A percentile compares a stretch with the other conserved stretches of the same genome.
These are phyloP conservation scores for Penicillium subrubescens DNA, from an alignment of 495 filamentous ascomycete genomes.

Conservation along the genomic window DNA sequence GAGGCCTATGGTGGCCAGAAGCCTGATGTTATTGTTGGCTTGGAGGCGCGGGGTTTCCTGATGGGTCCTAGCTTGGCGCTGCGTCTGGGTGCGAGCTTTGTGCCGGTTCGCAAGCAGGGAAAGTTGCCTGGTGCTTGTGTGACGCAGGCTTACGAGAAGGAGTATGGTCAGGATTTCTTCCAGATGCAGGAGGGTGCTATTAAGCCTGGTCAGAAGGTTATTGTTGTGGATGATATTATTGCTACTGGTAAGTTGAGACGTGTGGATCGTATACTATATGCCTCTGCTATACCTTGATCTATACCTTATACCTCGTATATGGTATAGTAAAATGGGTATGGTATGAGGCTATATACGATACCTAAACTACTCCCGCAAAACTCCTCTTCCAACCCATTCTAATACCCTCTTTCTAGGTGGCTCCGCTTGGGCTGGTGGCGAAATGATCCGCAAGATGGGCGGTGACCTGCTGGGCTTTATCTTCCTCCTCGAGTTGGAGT, in stretches of 20 bases:
- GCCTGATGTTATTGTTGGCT: conserved; percentile 88
- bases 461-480: conserved; percentile 85
- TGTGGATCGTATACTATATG: background rate
- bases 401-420: conserved; percentile 62
- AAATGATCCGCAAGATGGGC: conserved; percentile 81
- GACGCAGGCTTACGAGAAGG: conserved; percentile 85
- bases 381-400: background rate
- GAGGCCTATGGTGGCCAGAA: conserved; percentile 53
- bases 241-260: conserved; percentile 74
- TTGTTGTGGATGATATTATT: conserved; percentile 97
- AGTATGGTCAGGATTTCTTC: conserved; percentile 96
- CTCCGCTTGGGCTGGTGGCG: conserved; percentile 83
- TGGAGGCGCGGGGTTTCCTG: conserved; percentile 94
- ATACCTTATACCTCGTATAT: background rate
- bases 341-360: background rate
- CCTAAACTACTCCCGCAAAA: background rate
- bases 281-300: background rate
- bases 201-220: conserved; percentile 82
- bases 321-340: background rate
- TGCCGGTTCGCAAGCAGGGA: conserved; percentile 92
- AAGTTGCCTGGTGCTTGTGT: conserved; percentile 91
- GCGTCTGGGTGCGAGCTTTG: conserved; percentile 83
- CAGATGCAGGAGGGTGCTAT: conserved; percentile 89
- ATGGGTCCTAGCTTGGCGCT: conserved; percentile 91
- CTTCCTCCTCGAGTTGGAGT: conserved; percentile 95